Base-by-base conservation (phyloP, 2,329 filamentous ascomycete genomes). In the Teratosphaeria gauchensis region DNA sequence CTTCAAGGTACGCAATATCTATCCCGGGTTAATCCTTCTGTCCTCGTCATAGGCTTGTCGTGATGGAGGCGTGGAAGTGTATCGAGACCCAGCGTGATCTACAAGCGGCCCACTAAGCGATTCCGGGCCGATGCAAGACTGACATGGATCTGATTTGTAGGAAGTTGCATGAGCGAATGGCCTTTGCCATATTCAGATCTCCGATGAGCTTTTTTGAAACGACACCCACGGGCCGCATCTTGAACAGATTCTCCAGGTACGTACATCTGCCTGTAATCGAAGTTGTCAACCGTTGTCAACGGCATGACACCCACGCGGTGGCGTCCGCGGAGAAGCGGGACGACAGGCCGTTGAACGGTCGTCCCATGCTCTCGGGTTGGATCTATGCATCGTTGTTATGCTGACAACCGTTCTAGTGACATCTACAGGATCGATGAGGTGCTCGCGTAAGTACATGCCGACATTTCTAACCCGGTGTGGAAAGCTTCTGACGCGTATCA, bases 181-280 rank as follows among this genome's bases (percentile, higher is more conserved):
- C 62, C 46, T 61, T 88, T 68, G 91, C 94, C 19, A 96, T 97
- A 67, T 99, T 99, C 81, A 84, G 94, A 65, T 95, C 91, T 42
- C 95, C 94, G 57, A 99, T 99, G 94, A 94, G 86, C 67, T 99
- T 99, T 77, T 99, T 99, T 67, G 95, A 99, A 73, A 96, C 92
- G 0, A 99, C 94, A 1, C 94, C 94, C 2, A 88, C 92, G 62
- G 94, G 94, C n/a, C 86, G 95, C 59, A 96, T 99, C 68, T 79
- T 99, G 60, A 99, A 99, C 73, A 84, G 94, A 57, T 99, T 99
- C 74, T 97, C 92, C 16, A 95, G 87, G 86, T 89, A 74, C 63
- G 84, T 68, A 30, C 55, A 21, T 52, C 19, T 21, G 19, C 48
- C 19, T 52, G 8, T 7, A 11, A 3, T 52, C 48, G 14, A 35